Base-by-base conservation (phyloP, 495 filamentous ascomycete genomes). In the Cryomyces antarcticus region DNA sequence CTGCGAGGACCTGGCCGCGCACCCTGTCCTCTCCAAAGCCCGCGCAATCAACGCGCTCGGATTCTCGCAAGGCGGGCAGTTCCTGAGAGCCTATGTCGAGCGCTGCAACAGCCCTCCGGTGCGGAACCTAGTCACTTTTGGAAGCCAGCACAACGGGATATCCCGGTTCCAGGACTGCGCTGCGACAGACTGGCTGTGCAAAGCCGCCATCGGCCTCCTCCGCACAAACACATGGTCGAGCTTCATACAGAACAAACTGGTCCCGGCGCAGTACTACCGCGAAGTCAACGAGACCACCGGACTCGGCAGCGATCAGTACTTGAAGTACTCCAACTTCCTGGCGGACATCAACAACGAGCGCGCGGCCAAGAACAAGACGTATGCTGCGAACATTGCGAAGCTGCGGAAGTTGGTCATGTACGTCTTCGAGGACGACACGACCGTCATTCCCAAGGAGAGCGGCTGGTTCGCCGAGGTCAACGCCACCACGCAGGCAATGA, bases 281-380 rank as follows among this genome's bases (percentile, higher is more conserved):
- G 42, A 41, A 4, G 37, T 51, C 9, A 51, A 64, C 39, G 47
- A 47, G 7, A 43, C 41, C 5, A 59, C 59, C 4, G 64, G 59
- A 2, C 71, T 84, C 47, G 58, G 82, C 13, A 44, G 45, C 43
- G 77, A 78, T 4, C 53, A 60, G 30, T 97, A 95, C 57, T 67
- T 95, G 12, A 76, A 81, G 52, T 48, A 77, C 56, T 89, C 82
- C 55, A 92, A 87, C 53, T 94, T 88, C 58, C 66, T 99, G n/a
- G 89, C 88, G n/a, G 88, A 96, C 58, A 77, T 96, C 59, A 99
- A 99, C 62, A 95, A 94, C 55, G 89, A 96, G 71, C 69, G 92
- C 3, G 57, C 42, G 33, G 27, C 54, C 42, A 93, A 88, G 69
- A 94, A 87, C 49, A 50, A 55, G 37, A 69, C 61, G 6, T 96